A percentile compares a stretch with the other conserved stretches of the same genome.
phyloP scores from a whole-genome alignment of 805 yeast species.

The Komagataella ulmi region DNA sequence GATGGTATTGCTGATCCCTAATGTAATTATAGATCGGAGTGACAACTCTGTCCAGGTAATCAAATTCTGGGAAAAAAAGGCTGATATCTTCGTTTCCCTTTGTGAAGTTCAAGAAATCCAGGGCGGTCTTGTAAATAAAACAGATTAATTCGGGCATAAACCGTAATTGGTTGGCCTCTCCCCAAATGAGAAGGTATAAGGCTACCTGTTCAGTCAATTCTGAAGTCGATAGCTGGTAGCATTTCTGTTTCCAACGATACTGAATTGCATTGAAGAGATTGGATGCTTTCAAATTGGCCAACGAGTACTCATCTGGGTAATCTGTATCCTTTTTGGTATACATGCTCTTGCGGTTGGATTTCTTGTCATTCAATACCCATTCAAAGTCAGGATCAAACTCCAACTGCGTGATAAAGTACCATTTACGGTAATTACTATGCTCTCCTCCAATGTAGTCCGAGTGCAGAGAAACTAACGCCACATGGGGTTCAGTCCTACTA shows the following conservation, averaged over 20 bases:
- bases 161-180: conserved; percentile 58
- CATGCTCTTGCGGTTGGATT: conserved; percentile 28
- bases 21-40: conserved; percentile 44
- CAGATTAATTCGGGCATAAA: conserved; percentile 38
- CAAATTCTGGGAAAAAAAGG: conserved; percentile 7
- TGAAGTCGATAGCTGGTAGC: conserved; percentile 36
- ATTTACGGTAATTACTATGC: conserved; percentile 72
- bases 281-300: conserved; percentile 14
- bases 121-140: conserved; percentile 43
- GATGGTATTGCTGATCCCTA: conserved; percentile 54
- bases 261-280: conserved; percentile 59
- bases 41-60: conserved; percentile 25
- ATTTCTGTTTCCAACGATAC: conserved; percentile 60
- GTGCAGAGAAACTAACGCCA: conserved; percentile 67
- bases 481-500: conserved; percentile 57
- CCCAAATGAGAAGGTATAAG: conserved; percentile 55
- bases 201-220: conserved; percentile 59
- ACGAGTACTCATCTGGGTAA: conserved; percentile 35
- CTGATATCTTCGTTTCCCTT: conserved; percentile 19
- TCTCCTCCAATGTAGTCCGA: conserved; percentile 91
- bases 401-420: conserved; percentile 83
- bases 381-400: conserved; percentile 64
- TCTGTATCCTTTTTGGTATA: conserved; percentile 24
- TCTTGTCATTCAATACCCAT: conserved; percentile 37
- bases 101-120: conserved; percentile 30